phyloP scores from a whole-genome alignment of 768 basidiomycete species.

The Xanthoconium purpureum region DNA sequence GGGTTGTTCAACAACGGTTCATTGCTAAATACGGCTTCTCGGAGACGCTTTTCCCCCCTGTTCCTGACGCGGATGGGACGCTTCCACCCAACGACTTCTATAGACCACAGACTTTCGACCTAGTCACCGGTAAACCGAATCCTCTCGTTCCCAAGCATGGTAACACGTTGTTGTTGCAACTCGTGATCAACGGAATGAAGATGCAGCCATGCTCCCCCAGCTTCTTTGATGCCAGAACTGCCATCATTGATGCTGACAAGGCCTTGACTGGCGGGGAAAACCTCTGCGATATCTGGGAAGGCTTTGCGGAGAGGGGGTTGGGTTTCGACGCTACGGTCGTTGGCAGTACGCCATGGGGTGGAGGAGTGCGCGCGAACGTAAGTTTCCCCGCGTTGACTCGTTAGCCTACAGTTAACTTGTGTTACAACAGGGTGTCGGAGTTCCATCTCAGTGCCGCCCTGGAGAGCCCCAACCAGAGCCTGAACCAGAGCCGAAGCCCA shows the following conservation, averaged over 20 bases:
- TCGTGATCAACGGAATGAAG: conserved; percentile 92
- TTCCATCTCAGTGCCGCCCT: conserved; percentile 41
- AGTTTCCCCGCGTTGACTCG: conserved; percentile 4
- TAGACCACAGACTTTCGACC: conserved; percentile 36
- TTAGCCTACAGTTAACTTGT: not conserved
- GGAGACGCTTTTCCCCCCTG: conserved; percentile 77
- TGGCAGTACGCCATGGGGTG: conserved; percentile 88
- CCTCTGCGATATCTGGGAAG: conserved; percentile 81
- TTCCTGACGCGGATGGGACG: conserved; percentile 58
- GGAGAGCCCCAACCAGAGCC: conserved; percentile 13
- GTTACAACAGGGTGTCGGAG: conserved; percentile 35
- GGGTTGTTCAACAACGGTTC: conserved; percentile 70
- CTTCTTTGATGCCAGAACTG: conserved; percentile 88
- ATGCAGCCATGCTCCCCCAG: conserved; percentile 86
- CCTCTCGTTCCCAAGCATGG: conserved; percentile 86
- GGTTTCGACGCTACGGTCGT: conserved; percentile 72
- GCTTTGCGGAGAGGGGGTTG: conserved; percentile 79
- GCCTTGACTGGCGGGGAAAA: conserved; percentile 92
- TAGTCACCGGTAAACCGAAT: conserved; percentile 25
- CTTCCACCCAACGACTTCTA: conserved; percentile 73
- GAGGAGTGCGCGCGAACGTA: conserved; percentile 76
- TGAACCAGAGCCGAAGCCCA: conserved; percentile 29
- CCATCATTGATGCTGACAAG: conserved; percentile 89
- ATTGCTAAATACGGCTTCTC: conserved; percentile 82
- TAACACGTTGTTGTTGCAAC: conserved; percentile 81